phyloP scores from a whole-genome alignment of 768 basidiomycete species.

The Russula sp. region DNA sequence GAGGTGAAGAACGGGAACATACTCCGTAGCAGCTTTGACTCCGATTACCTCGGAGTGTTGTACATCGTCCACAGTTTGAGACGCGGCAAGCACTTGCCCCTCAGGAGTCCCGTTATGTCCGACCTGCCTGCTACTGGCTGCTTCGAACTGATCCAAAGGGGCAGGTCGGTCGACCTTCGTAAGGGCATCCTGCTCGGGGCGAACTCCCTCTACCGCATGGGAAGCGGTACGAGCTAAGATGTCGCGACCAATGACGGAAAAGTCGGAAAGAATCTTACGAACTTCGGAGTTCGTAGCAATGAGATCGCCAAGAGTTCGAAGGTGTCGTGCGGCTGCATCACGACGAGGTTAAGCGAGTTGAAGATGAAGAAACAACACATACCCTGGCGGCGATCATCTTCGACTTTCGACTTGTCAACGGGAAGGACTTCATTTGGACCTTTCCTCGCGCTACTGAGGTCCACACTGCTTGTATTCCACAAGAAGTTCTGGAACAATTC shows the following conservation, averaged over 20 bases:
- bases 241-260: slow-evolving; percentile 76
- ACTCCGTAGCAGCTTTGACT: slow-evolving; percentile 33
- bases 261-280: slow-evolving; percentile 82
- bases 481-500: slow-evolving; percentile 91
- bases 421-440: slow-evolving; percentile 44
- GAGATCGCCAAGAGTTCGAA: slow-evolving; percentile 83
- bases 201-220: slow-evolving; percentile 66
- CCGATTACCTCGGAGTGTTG: neutral
- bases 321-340: slow-evolving; percentile 66
- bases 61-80: slow-evolving; percentile 28
- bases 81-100: slow-evolving; percentile 33
- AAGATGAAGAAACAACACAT: slow-evolving; percentile 17
- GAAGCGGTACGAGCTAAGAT: slow-evolving; percentile 70
- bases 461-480: slow-evolving; percentile 67
- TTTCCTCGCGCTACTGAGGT: slow-evolving; percentile 44
- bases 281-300: slow-evolving; percentile 92
- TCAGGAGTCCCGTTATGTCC: slow-evolving; percentile 47
- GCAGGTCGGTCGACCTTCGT: slow-evolving; percentile 66
- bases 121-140: slow-evolving; percentile 43
- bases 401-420: slow-evolving; percentile 53
- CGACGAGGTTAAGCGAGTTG: neutral
- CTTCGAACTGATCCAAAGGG: slow-evolving; percentile 63
- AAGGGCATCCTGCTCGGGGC: slow-evolving; percentile 63
- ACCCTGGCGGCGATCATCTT: slow-evolving; percentile 65
- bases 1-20: neutral